Conservation (phyloP, 768 basidiomycete genomes). For the Lactarius trivialis region DNA sequence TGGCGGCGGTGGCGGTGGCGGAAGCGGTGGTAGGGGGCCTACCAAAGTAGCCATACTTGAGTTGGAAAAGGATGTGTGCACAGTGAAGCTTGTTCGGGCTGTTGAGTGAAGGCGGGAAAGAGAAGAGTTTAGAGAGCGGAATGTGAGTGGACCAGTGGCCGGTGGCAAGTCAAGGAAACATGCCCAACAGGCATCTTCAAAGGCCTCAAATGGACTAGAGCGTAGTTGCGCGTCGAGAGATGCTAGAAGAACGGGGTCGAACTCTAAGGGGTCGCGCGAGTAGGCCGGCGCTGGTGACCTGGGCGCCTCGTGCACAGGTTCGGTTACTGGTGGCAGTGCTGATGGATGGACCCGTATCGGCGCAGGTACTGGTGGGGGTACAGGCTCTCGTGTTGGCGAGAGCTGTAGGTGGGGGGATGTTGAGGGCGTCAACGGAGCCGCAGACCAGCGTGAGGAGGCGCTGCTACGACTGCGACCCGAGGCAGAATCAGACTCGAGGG, state of each 20-base stretch:
- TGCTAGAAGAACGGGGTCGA: conserved; percentile 14
- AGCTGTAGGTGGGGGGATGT: conserved; percentile 2
- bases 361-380: background rate
- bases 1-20: background rate
- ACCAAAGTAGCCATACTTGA: conserved; percentile 5
- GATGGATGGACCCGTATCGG: background rate
- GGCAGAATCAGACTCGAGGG: conserved; percentile 16
- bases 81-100: background rate
- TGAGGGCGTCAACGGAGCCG: conserved; percentile 1
- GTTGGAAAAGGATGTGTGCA: background rate
- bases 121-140: background rate
- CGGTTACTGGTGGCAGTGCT: background rate
- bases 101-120: background rate
- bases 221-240: conserved; percentile 11
- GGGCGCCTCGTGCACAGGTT: background rate
- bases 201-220: conserved; percentile 9
- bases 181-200: conserved; percentile 12
- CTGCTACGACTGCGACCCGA: conserved; percentile 5
- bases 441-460: conserved; percentile 13
- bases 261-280: conserved; percentile 12
- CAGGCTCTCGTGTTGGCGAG: background rate
- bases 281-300: conserved; percentile 14
- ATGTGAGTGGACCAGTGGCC: background rate
- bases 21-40: background rate
- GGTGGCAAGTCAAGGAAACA: background rate